Percentiles rank a stretch among this genome's conserved stretches.
phyloP scores from a whole-genome alignment of 2,329 filamentous ascomycete genomes.

The Colletotrichum trifolii region DNA sequence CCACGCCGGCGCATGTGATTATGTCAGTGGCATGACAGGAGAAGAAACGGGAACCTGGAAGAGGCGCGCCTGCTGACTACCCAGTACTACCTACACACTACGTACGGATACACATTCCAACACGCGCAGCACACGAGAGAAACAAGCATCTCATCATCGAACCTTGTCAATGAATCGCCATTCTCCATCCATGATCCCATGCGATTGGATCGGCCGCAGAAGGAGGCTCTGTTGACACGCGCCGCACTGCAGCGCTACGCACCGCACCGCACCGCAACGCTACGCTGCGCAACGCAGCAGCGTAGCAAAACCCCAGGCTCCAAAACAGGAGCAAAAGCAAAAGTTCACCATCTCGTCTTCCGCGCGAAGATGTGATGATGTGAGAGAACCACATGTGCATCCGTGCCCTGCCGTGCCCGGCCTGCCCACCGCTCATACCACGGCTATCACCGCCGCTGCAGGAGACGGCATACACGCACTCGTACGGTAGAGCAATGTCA shows the following conservation, averaged over 20 bases:
- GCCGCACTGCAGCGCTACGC: neutral
- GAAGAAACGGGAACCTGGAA: conserved; percentile 15
- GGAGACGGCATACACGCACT: no score
- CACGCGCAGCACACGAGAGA: neutral
- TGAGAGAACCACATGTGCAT: no score
- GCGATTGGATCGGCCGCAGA: conserved; percentile 23
- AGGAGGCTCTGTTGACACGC: neutral
- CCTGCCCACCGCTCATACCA: no score
- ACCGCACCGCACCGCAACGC: neutral
- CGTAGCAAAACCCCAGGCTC: neutral
- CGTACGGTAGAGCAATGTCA: conserved; percentile 5
- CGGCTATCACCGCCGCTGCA: no score
- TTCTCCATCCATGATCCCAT: neutral
- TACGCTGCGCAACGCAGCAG: neutral
- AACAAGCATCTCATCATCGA: neutral
- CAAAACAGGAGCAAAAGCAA: conserved; percentile 6
- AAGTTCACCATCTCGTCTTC: neutral
- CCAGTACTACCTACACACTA: neutral
- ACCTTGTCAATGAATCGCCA: conserved; percentile 10
- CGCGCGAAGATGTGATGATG: no score
- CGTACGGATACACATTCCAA: no score
- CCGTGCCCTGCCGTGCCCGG: no score
- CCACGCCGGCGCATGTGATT: conserved; percentile 26
- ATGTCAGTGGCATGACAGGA: conserved; percentile 30
- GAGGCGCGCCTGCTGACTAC: conserved; percentile 19